phyloP scores from a whole-genome alignment of 805 yeast genomes.

The Lachancea sp. region DNA sequence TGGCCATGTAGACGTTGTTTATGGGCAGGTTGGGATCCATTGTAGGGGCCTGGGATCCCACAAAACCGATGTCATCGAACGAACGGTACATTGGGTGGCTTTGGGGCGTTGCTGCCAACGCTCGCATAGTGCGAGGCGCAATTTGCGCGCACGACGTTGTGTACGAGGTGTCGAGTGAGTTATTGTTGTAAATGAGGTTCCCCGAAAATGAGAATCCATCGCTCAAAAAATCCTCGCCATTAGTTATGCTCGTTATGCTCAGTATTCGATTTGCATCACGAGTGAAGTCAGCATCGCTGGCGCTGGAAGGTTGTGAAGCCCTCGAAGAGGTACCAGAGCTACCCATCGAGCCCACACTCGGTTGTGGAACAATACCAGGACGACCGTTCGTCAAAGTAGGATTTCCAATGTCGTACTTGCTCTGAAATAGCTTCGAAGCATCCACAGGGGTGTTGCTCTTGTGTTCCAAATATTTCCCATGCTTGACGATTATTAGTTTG shows the following conservation, averaged over 20 bases:
- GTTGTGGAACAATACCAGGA: conserved; percentile 9
- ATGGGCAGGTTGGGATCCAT: background rate
- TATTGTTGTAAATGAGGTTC: conserved; percentile 10
- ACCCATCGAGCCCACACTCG: conserved; percentile 6
- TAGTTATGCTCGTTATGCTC: conserved; percentile 8
- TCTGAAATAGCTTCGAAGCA: conserved; percentile 4
- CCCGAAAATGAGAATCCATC: conserved; percentile 8
- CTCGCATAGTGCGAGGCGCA: conserved; percentile 31
- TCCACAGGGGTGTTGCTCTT: background rate
- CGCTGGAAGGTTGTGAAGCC: background rate
- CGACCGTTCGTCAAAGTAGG: conserved; percentile 2
- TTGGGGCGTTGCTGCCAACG: conserved; percentile 12
- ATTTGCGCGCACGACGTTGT: conserved; percentile 31
- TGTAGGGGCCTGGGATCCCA: background rate
- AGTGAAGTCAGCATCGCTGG: background rate
- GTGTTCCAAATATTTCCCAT: conserved; percentile 9
- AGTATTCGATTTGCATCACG: conserved; percentile 4
- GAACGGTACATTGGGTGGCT: background rate
- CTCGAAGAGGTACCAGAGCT: background rate
- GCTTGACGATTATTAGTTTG: conserved; percentile 28
- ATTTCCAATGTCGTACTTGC: conserved; percentile 11
- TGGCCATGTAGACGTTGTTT: background rate
- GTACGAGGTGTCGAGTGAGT: conserved; percentile 8
- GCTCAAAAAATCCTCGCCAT: conserved; percentile 7
- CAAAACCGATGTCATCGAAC: conserved; percentile 1